phyloP scores from a whole-genome alignment of 805 yeast genomes.

The Starmerella powellii region DNA sequence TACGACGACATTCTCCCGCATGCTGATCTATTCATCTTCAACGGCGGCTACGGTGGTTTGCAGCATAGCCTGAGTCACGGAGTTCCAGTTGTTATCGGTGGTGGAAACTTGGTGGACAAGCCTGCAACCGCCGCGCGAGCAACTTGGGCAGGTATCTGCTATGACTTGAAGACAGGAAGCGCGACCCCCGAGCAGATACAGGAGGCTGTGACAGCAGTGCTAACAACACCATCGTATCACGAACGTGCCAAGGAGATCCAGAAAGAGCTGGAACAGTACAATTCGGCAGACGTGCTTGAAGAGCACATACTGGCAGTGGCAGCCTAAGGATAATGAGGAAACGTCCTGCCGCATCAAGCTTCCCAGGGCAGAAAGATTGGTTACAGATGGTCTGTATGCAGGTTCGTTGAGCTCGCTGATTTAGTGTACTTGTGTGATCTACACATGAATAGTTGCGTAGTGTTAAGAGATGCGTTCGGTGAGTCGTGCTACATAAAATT shows the following conservation, averaged over 20 bases:
- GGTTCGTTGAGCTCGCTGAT: too few species aligned
- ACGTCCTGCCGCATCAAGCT: too few species aligned
- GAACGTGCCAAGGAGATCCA: neutral
- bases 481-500: too few species aligned
- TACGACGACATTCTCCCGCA: conserved; percentile 1
- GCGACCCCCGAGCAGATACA: neutral
- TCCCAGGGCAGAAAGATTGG: too few species aligned
- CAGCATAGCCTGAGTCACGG: conserved; percentile 4
- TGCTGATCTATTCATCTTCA: neutral
- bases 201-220: neutral
- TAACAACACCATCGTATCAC: neutral
- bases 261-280: neutral
- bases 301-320: neutral
- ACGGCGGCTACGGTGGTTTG: conserved; percentile 1
- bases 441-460: too few species aligned
- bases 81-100: conserved; percentile 1
- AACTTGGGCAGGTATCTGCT: conserved; percentile 1
- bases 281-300: neutral
- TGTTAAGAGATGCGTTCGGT: too few species aligned
- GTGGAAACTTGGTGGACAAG: conserved; percentile 2
- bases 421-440: too few species aligned
- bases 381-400: too few species aligned
- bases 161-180: neutral
- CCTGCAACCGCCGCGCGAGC: conserved; percentile 2
- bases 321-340: too few species aligned